phyloP scores from a whole-genome alignment of 2,329 filamentous ascomycete genomes.

The Byssoonygena ceratinophila region DNA sequence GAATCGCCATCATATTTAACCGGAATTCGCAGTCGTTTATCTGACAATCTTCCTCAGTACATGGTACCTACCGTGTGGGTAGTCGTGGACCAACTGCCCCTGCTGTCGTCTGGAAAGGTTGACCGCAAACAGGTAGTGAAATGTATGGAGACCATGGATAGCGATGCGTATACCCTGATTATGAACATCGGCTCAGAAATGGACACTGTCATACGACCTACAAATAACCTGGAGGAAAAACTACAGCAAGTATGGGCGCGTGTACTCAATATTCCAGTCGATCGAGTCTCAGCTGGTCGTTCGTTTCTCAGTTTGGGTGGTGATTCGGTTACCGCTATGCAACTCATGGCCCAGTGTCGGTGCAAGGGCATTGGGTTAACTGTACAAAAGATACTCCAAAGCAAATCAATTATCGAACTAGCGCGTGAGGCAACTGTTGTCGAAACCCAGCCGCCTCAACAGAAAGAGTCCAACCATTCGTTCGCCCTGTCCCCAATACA shows the following conservation, averaged over 20 bases:
- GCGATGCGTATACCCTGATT: not conserved
- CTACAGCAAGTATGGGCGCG: conserved; percentile 13
- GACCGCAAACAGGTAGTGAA: conserved; percentile 18
- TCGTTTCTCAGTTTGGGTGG: conserved; percentile 3
- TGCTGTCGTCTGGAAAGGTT: not conserved
- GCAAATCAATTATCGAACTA: not conserved
- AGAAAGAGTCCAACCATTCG: conserved; percentile 23
- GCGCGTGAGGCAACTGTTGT: not conserved
- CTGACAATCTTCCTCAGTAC: not conserved
- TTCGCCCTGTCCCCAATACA: conserved; percentile 33
- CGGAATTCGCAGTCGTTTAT: not conserved
- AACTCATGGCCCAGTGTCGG: not conserved
- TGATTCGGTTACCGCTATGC: conserved; percentile 9
- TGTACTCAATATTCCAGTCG: conserved; percentile 34
- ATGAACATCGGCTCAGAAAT: not conserved
- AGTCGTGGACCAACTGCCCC: not conserved
- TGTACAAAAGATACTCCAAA: not conserved
- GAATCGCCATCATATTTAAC: not conserved
- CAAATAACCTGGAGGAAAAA: not conserved
- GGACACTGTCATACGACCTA: not conserved
- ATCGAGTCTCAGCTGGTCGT: conserved; percentile 5
- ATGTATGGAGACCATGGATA: conserved; percentile 26
- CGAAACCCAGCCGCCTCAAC: not conserved
- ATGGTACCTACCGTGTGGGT: conserved; percentile 39
- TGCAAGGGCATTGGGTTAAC: not conserved